Evolutionary conservation across 108 stramenopile genomes (phyloP).

Genomic region (Pseudonitzschia multiseries): DNA sequence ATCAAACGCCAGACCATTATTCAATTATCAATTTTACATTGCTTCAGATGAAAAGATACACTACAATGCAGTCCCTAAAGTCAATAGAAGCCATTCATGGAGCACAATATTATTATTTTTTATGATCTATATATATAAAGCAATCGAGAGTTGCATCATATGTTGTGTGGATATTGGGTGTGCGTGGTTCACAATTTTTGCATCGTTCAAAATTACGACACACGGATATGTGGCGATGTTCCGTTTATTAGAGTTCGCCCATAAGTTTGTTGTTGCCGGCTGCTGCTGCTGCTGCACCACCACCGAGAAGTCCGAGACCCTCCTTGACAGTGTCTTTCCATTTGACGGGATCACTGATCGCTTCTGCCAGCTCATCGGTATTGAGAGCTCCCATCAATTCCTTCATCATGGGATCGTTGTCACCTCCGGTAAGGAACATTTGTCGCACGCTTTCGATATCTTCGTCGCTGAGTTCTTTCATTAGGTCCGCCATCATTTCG

Average conservation of each 20-base stretch:
- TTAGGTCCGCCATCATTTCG: slow-evolving; percentile 48
- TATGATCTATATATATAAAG: too few species aligned
- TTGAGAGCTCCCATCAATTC: slow-evolving; percentile 32
- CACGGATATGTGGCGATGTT: too few species aligned
- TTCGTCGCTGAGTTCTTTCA: slow-evolving; percentile 59
- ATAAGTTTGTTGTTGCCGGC: slow-evolving; percentile 14
- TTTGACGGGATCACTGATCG: slow-evolving; percentile 69
- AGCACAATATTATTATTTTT: too few species aligned
- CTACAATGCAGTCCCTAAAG: too few species aligned
- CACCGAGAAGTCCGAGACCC: slow-evolving; percentile 35
- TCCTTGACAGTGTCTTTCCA: slow-evolving; percentile 78
- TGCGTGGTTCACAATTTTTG: background rate
- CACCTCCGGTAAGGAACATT: slow-evolving; percentile 59
- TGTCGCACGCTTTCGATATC: slow-evolving; percentile 83
- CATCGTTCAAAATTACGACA: background rate
- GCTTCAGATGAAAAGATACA: too few species aligned
- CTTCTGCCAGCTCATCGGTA: slow-evolving; percentile 65
- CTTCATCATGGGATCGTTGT: slow-evolving; percentile 47
- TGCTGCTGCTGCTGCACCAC: slow-evolving; percentile 19
- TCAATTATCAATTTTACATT: too few species aligned
- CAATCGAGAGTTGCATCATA: too few species aligned
- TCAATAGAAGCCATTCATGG: too few species aligned
- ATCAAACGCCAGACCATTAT: too few species aligned
- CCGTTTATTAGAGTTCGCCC: slow-evolving; percentile 37
- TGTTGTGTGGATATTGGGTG: background rate